Percentiles rank a stretch among this genome's conserved stretches.
These are phyloP conservation scores for Coniella lustricola DNA, from an alignment of 2,329 filamentous ascomycete genomes.

Conservation along the genomic window DNA sequence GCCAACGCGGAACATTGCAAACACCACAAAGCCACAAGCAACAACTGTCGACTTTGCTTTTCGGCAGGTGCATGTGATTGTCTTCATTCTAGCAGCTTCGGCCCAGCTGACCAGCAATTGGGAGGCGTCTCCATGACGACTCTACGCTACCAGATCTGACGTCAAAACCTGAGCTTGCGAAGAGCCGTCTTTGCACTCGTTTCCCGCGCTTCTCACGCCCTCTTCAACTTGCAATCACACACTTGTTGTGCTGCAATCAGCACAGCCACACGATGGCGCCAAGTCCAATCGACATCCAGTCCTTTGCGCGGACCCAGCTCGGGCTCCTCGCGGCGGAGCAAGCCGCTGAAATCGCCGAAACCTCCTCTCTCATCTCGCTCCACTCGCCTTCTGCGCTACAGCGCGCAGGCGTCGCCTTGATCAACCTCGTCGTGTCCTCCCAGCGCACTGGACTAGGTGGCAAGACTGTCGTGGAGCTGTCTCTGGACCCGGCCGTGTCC, in stretches of 20 bases:
- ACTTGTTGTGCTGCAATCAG: too few species aligned
- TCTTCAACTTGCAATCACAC: too few species aligned
- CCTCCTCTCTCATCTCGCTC: constrained; percentile 56
- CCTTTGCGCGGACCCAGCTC: constrained; percentile 67
- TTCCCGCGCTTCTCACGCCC: too few species aligned
- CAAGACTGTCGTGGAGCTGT: constrained; percentile 80
- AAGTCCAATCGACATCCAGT: constrained; percentile 47
- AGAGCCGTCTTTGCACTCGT: too few species aligned
- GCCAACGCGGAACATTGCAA: not conserved
- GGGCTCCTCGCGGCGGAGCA: constrained; percentile 65
- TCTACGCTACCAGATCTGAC: too few species aligned
- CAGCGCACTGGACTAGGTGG: constrained; percentile 86
- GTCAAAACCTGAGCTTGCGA: too few species aligned
- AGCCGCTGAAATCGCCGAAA: constrained; percentile 64
- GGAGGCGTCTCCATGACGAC: too few species aligned
- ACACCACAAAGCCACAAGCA: not conserved
- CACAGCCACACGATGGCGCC: constrained; percentile 25
- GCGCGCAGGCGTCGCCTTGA: constrained; percentile 70
- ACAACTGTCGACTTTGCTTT: not conserved
- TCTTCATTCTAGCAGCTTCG: too few species aligned
- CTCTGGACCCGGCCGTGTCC: constrained; percentile 49
- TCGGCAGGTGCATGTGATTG: not conserved
- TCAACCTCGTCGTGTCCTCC: constrained; percentile 65
- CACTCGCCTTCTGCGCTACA: constrained; percentile 64
- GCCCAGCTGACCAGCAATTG: too few species aligned